phyloP scores from a whole-genome alignment of 2,329 filamentous ascomycete species.

The Niveomyces coronatus region DNA sequence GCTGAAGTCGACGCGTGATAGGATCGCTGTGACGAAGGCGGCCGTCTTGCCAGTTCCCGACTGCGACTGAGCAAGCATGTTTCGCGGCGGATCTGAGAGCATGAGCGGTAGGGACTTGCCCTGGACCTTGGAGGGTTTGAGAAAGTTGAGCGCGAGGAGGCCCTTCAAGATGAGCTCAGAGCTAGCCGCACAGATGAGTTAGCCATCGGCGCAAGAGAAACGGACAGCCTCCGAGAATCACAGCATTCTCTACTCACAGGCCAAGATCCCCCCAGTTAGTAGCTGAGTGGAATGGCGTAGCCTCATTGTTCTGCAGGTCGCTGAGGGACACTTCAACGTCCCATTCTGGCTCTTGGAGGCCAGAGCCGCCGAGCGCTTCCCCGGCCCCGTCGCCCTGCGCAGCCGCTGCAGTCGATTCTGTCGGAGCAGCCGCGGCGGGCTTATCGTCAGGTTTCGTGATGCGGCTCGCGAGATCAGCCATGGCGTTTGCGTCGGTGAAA shows the following conservation, averaged over 20 bases:
- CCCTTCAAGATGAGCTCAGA: constrained; percentile 59
- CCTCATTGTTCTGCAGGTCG: constrained; percentile 75
- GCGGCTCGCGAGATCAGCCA: constrained; percentile 42
- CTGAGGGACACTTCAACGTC: constrained; percentile 89
- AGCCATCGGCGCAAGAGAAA: constrained; percentile 5
- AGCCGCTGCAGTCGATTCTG: constrained; percentile 16
- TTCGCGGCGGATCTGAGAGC: constrained; percentile 72
- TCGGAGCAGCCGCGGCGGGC: constrained; percentile 16
- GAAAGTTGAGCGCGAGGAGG: constrained; percentile 72
- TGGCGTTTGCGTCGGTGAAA: constrained; percentile 15
- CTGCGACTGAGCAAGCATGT: constrained; percentile 98
- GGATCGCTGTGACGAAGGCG: constrained; percentile 85
- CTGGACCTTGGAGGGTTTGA: constrained; percentile 96
- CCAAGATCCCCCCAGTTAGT: constrained; percentile 77
- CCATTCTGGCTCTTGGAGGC: constrained; percentile 61
- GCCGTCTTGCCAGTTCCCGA: constrained; percentile 97
- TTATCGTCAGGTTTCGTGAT: constrained; percentile 35
- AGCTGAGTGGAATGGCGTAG: constrained; percentile 79
- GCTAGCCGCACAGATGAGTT: constrained; percentile 14
- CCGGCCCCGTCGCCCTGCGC: constrained; percentile 28
- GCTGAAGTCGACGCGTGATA: constrained; percentile 72
- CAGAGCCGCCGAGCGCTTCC: constrained; percentile 35
- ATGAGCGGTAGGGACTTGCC: constrained; percentile 88
- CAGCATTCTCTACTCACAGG: constrained; percentile 47
- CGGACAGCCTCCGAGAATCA: too few species aligned